Conservation (phyloP, 1,139 yeast genomes). For the Debaryomyces subglobosus region DNA sequence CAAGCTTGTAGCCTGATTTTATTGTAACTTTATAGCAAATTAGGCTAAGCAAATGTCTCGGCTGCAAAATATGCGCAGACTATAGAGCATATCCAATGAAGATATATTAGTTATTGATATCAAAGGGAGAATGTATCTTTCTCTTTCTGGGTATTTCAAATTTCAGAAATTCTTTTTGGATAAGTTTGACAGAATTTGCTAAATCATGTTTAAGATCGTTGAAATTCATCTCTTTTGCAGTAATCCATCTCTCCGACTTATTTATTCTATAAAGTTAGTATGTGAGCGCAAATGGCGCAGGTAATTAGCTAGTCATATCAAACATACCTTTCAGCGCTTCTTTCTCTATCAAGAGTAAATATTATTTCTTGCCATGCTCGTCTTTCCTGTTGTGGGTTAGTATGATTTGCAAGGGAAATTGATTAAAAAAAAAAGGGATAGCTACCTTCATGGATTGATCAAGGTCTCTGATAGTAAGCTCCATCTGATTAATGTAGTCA, state of each 20-base stretch:
- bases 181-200: conserved; percentile 20
- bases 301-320: neutral
- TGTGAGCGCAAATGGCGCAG: neutral
- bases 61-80: conserved; percentile 3
- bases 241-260: conserved; percentile 23
- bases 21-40: neutral
- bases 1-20: no score
- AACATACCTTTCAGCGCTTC: conserved; percentile 21
- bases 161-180: conserved; percentile 15
- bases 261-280: conserved; percentile 15
- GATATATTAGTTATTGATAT: neutral
- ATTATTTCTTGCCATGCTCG: conserved; percentile 26
- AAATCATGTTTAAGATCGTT: conserved; percentile 19
- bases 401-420: neutral
- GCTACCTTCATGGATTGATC: conserved; percentile 5
- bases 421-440: neutral
- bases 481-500: conserved; percentile 6
- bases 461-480: conserved; percentile 1
- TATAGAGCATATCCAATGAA: neutral
- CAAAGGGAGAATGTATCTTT: conserved; percentile 4
- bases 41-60: neutral
- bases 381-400: conserved; percentile 14
- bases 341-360: conserved; percentile 24
- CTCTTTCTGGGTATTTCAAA: conserved; percentile 5
- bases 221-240: conserved; percentile 20